Base-by-base conservation (phyloP, 495 filamentous ascomycete genomes). In the Lindgomyces ingoldianus region DNA sequence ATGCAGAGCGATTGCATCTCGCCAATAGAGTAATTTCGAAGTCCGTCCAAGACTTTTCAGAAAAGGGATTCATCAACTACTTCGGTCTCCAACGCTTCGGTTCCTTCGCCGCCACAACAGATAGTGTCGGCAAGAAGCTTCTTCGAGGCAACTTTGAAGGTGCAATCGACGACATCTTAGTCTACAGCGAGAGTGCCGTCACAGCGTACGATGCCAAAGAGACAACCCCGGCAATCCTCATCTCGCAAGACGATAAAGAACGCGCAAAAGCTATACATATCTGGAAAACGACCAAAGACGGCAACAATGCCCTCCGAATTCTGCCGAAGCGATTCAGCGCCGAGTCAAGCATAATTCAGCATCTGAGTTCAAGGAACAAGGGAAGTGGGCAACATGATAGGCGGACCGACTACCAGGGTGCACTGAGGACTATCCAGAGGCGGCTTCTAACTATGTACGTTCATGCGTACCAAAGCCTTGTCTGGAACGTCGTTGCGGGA, bases 51-150 rank as follows among this genome's bases (percentile, higher is more conserved):
- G 78, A 80, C 26, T 78, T 92, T 9, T 74, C 75, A 53, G 73
- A 83, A 46, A 77, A 84, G 14, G 94, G 94, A 0, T 98, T 96
- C 76, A 85, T 98, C 74, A 98, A 98, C 74, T 98, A 98, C 78
- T 98, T 89, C 62, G 94, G 94, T 14, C 83, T 97, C 1, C 94
- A 98, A 76, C 86, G 94, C 12, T 98, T 98, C 68, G 94, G 94
- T 24, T 89, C 90, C 2, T 93, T 91, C 74, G 75, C 82, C 2
- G 88, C 87, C 4, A 85, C 90, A 3, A 98, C 94, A 1, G 89
- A 96, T 65, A 81, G 83, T 1, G 74, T 96, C 12, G 94, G 94
- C 33, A 80, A 89, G 70, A 89, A 89, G 71, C 89, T 98, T 55
- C 83, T 98, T 0, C 83, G 90, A 68, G 85, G 81, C 12, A 85